Evolutionary conservation across 2,329 filamentous ascomycete species (phyloP).

Genomic region (Diaporthe velutina): DNA sequence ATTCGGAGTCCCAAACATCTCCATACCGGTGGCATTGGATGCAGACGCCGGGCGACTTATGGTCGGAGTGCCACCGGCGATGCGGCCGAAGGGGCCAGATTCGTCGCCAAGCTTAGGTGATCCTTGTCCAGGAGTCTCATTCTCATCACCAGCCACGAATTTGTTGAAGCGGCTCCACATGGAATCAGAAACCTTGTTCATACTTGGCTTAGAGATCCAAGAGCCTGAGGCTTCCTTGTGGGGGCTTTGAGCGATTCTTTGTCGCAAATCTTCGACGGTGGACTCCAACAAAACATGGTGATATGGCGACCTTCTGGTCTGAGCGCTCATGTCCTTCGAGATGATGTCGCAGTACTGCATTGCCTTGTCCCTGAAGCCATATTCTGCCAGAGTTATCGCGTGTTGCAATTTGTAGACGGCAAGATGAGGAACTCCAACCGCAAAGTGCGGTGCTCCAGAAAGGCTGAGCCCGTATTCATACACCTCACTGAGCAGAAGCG

Average conservation of each 20-base stretch:
- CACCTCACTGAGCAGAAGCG: conserved; percentile 93
- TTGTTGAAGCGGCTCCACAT: conserved; percentile 96
- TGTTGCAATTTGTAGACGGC: conserved; percentile 93
- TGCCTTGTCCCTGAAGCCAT: conserved; percentile 85
- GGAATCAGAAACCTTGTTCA: conserved; percentile 93
- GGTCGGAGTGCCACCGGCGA: conserved; percentile 81
- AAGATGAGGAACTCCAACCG: conserved; percentile 80
- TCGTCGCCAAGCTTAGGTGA: conserved; percentile 71
- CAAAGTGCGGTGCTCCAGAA: conserved; percentile 66
- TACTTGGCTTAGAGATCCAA: conserved; percentile 95
- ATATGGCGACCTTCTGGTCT: conserved; percentile 88
- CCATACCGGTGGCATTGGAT: conserved; percentile 74
- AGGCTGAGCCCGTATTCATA: conserved; percentile 92
- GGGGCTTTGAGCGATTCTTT: conserved; percentile 86
- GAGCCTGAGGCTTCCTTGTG: conserved; percentile 80
- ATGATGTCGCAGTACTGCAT: conserved; percentile 93
- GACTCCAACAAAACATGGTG: conserved; percentile 82
- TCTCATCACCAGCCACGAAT: conserved; percentile 93
- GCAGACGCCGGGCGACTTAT: conserved; percentile 80
- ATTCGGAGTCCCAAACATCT: conserved; percentile 75
- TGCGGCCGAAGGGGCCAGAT: conserved; percentile 84
- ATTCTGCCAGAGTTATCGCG: conserved; percentile 85
- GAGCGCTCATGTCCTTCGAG: conserved; percentile 78
- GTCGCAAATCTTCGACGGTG: conserved; percentile 85
- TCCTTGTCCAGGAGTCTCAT: conserved; percentile 71